Conservation (phyloP, 2,329 filamentous ascomycete genomes). For the Aspergillus carbonarius region DNA sequence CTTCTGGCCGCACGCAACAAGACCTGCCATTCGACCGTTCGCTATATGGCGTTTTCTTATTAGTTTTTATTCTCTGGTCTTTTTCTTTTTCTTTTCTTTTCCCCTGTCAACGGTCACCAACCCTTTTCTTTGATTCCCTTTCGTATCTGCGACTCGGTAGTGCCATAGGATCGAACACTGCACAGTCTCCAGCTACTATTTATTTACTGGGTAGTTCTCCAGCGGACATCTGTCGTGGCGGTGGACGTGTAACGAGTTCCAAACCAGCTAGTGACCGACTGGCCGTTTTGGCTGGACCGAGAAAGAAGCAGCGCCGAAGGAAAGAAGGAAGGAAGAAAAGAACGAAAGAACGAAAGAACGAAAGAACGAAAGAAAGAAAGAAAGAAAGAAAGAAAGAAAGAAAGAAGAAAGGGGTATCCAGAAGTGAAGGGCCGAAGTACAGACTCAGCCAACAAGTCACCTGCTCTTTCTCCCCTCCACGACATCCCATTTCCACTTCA, state of each 20-base stretch:
- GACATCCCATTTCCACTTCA: background rate
- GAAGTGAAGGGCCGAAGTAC: background rate
- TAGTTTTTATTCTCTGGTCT: background rate
- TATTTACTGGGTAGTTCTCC: no score
- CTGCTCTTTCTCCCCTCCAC: background rate
- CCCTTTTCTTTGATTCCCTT: background rate
- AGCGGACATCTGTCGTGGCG: background rate
- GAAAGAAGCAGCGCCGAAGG: background rate
- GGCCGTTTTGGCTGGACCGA: background rate
- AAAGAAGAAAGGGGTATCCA: background rate
- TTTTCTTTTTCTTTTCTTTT: background rate
- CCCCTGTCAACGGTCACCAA: background rate
- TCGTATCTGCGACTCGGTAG: background rate
- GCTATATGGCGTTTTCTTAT: background rate
- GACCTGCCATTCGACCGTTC: background rate
- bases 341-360: background rate
- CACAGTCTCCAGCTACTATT: background rate
- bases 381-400: background rate
- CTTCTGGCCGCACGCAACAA: background rate
- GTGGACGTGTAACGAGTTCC: background rate
- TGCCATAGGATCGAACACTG: background rate
- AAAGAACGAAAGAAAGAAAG: background rate
- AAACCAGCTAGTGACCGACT: background rate
- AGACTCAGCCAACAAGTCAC: conserved; percentile 1
- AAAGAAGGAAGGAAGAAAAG: background rate